phyloP scores from a whole-genome alignment of 257 asterid species.

The Solanum clarkiae region DNA sequence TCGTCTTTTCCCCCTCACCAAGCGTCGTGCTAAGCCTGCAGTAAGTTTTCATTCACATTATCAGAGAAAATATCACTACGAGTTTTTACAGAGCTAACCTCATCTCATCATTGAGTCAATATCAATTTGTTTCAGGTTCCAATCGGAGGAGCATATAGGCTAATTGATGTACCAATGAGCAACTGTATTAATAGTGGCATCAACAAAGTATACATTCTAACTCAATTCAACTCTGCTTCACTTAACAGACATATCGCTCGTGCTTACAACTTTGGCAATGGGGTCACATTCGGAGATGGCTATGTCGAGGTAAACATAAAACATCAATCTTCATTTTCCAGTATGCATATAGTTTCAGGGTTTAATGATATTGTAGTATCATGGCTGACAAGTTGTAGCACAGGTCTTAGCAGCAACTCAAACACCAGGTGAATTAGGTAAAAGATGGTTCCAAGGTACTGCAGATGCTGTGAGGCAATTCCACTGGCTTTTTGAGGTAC shows the following conservation, averaged over 20 bases:
- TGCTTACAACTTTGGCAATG: slow-evolving; percentile 70
- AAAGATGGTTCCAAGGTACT: slow-evolving; percentile 93
- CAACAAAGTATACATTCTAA: slow-evolving; percentile 89
- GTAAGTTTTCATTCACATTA: slow-evolving; percentile 25
- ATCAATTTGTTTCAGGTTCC: slow-evolving; percentile 53
- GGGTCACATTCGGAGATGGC: slow-evolving; percentile 88
- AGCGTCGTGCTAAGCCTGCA: slow-evolving; percentile 95
- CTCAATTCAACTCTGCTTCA: slow-evolving; percentile 95
- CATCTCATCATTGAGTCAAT: neutral
- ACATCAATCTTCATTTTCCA: neutral
- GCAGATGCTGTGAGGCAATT: slow-evolving; percentile 97
- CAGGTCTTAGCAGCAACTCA: slow-evolving; percentile 97
- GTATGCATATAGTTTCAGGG: neutral
- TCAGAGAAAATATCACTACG: neutral
- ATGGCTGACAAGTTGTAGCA: neutral
- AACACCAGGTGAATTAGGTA: slow-evolving; percentile 89
- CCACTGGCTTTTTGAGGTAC: slow-evolving; percentile 98
- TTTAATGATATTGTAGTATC: neutral
- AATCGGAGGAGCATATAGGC: slow-evolving; percentile 90
- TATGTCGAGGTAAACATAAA: slow-evolving; percentile 53
- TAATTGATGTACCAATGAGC: slow-evolving; percentile 98
- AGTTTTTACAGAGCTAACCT: neutral
- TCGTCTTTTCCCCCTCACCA: slow-evolving; percentile 88
- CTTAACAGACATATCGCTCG: slow-evolving; percentile 88
- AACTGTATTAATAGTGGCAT: slow-evolving; percentile 94